Base-by-base conservation (phyloP, 768 basidiomycete genomes). In the Scleroderma bovista region DNA sequence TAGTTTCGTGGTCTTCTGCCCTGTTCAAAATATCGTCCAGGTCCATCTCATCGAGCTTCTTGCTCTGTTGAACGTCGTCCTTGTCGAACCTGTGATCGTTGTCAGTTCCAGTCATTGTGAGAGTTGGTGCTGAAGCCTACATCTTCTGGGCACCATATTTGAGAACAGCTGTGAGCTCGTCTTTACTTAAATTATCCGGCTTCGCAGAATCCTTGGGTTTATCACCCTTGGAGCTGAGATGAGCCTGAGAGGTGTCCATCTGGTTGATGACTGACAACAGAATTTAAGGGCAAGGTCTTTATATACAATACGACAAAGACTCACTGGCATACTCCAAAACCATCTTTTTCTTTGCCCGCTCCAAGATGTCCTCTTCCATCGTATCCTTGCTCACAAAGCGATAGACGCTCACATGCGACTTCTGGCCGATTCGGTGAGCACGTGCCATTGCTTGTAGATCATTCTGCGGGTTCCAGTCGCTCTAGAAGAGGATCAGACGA, bases 81-180 rank as follows among this genome's bases (percentile, higher is more conserved):
- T 93, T 93, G 76, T 97, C 95, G 72, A 98, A 99, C 81, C 90
- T 93, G 59, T 19, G 42, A 32, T 45, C 22, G 19, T 52, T 44
- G 26, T 57, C 38, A 63, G 55, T 46, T 50, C 31, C 34, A 24
- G 48, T 39, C 41, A 41, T 34, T n/a, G 17, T 16, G 37, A 46
- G 42, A 52, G 33, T 51, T 34, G 47, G 58, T 6, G 38, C 40
- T 29, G 44, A 8, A 24, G 71, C 84, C 55, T 58, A 88, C 89
- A 99, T 95, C 73, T 90, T 97, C 70, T 96, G 93, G 10, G 96
- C 96, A 47, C 96, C 96, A 67, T 95, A 99, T 71, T 99, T 99
- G 66, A 99, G 78, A 44, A 99, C 97, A 15, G 95, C 94, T 32
- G 89, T 88, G 32, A 99, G 79, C 66, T 99, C 96, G 59, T 98